These are phyloP conservation scores for Choanephora cucurbitarum DNA, from an alignment of 371 early-diverging fungal genomes.

Conservation along the genomic window DNA sequence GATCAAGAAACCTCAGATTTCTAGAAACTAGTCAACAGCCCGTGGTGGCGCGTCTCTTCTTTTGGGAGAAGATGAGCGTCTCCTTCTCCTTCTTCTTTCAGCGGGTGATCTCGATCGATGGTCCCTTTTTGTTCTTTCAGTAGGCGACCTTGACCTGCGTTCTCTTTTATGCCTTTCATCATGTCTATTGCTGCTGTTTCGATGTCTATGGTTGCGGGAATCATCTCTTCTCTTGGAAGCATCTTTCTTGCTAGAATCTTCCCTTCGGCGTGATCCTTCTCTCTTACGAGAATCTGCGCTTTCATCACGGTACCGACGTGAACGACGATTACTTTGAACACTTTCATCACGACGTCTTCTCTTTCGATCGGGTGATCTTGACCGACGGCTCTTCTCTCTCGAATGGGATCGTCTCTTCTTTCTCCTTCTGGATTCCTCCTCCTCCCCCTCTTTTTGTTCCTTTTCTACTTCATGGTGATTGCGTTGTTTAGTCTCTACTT, in stretches of 20 bases:
- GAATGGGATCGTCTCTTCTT: not conserved
- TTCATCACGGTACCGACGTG: not conserved
- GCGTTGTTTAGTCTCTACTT: not conserved
- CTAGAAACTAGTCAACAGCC: no score
- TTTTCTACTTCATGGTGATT: no score
- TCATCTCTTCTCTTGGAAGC: not conserved
- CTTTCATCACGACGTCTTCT: not conserved
- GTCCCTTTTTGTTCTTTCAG: conserved; percentile 3
- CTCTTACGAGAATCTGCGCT: not conserved
- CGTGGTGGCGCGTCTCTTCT: no score
- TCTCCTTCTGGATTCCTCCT: not conserved
- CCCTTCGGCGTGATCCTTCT: not conserved
- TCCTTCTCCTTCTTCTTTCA: conserved; percentile 8
- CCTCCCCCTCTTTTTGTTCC: no score
- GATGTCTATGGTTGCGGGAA: not conserved
- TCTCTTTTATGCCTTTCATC: not conserved
- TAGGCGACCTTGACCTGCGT: conserved; percentile 9
- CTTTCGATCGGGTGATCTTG: not conserved
- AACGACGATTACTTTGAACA: not conserved
- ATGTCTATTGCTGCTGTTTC: not conserved
- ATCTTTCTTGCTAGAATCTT: not conserved
- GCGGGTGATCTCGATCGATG: conserved; percentile 6
- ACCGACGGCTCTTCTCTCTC: not conserved
- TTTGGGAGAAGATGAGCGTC: conserved; percentile 6
- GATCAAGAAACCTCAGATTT: no score